Percentiles rank a stretch among this genome's conserved stretches.
Conservation (phyloP, 805 yeast species). For the Teunomyces panamensis region DNA sequence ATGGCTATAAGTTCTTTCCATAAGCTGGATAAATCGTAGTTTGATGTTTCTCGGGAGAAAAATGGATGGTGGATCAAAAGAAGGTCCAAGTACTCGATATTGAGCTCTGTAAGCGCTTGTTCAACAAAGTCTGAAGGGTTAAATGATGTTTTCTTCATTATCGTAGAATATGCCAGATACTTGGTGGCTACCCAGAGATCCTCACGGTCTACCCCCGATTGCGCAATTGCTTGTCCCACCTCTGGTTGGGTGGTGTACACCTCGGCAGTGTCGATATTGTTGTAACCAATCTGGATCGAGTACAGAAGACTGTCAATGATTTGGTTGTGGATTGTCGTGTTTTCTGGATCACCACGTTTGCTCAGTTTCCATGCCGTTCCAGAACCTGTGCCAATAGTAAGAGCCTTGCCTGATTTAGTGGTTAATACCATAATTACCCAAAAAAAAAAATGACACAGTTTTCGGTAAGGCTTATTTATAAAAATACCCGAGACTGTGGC, state of each 20-base stretch:
- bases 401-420: constrained; percentile 35
- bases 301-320: constrained; percentile 16
- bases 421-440: constrained; percentile 8
- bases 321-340: constrained; percentile 9
- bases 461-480: background rate
- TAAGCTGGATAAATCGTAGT: constrained; percentile 47
- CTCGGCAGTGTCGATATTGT: constrained; percentile 24
- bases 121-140: constrained; percentile 51
- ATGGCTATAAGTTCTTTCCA: constrained; percentile 59
- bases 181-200: constrained; percentile 22
- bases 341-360: constrained; percentile 24
- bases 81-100: constrained; percentile 54
- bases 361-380: constrained; percentile 52
- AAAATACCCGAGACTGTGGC: background rate
- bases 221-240: constrained; percentile 16
- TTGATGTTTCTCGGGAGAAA: constrained; percentile 32
- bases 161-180: constrained; percentile 33
- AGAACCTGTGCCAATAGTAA: constrained; percentile 48
- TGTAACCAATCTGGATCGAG: constrained; percentile 16
- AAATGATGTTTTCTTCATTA: constrained; percentile 22
- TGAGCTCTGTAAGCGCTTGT: constrained; percentile 44
- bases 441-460: too few species aligned
- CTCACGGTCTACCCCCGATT: constrained; percentile 16
- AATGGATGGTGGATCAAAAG: constrained; percentile 64
- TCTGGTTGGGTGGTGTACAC: constrained; percentile 26